A percentile compares a stretch with the other conserved stretches of the same genome.
Conservation (phyloP, 1,284 basidiomycete species). For the Leccinum ponderosum region DNA sequence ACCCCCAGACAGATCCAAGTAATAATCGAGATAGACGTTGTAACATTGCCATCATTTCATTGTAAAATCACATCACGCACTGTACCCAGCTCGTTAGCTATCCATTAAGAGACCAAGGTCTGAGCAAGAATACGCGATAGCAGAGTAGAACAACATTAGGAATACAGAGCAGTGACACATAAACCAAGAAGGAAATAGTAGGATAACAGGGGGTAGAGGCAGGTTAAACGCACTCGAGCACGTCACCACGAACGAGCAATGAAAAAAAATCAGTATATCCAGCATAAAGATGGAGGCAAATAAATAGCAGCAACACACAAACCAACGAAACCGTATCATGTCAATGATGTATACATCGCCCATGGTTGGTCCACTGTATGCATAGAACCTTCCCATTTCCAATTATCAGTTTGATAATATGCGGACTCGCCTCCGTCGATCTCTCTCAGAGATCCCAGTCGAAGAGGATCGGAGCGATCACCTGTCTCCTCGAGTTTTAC, state of each 20-base stretch:
- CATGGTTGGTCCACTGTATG: constrained; percentile 64
- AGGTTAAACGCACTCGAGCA: constrained; percentile 8
- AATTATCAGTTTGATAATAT: constrained; percentile 62
- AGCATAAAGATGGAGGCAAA: constrained; percentile 40
- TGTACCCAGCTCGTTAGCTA: constrained; percentile 18
- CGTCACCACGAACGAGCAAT: constrained; percentile 16
- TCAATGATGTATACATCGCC: constrained; percentile 58
- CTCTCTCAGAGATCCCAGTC: constrained; percentile 63
- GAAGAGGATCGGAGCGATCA: constrained; percentile 48
- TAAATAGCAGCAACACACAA: constrained; percentile 34
- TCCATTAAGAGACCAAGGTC: constrained; percentile 38
- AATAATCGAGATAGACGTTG: constrained; percentile 9
- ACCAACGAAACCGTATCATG: constrained; percentile 41
- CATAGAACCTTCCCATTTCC: constrained; percentile 76
- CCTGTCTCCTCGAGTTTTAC: constrained; percentile 48
- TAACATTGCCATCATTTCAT: constrained; percentile 1
- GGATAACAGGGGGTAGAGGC: constrained; percentile 29
- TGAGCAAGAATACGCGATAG: constrained; percentile 42
- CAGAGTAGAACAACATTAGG: constrained; percentile 40
- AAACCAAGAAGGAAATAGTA: constrained; percentile 39
- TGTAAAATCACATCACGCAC: constrained; percentile 18
- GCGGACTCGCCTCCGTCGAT: constrained; percentile 74
- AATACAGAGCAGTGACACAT: constrained; percentile 39
- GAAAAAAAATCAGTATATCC: constrained; percentile 32
- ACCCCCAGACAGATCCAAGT: constrained; percentile 22